A percentile compares a stretch with the other conserved stretches of the same genome.
Conservation (phyloP, 1,284 basidiomycete genomes). For the Cerioporus squamosus region DNA sequence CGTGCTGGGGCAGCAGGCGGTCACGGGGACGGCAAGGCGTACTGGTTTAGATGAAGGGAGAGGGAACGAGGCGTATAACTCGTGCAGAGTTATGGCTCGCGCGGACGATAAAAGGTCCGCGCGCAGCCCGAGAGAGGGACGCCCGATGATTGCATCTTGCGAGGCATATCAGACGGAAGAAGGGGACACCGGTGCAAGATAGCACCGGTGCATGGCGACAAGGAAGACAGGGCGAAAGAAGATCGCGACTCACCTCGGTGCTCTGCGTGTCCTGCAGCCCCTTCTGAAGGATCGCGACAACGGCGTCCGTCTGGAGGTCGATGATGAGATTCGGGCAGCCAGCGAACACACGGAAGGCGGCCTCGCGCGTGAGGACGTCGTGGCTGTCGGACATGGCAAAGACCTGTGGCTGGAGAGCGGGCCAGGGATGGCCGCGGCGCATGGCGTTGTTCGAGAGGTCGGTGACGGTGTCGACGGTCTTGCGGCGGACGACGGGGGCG, state of each 20-base stretch:
- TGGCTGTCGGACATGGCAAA: slow-evolving; percentile 63
- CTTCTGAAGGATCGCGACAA: slow-evolving; percentile 62
- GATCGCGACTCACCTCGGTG: slow-evolving; percentile 56
- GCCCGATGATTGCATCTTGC: not conserved
- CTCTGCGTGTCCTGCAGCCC: slow-evolving; percentile 67
- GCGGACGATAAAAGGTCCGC: too few species aligned
- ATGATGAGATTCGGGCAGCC: slow-evolving; percentile 73
- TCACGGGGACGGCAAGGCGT: too few species aligned
- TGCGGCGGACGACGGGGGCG: slow-evolving; percentile 59
- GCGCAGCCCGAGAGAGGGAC: not conserved
- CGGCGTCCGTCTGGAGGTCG: slow-evolving; percentile 71
- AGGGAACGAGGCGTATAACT: too few species aligned
- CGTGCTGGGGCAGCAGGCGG: too few species aligned
- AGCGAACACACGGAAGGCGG: slow-evolving; percentile 67
- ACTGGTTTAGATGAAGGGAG: too few species aligned
- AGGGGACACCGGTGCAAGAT: not conserved
- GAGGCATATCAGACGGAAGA: not conserved
- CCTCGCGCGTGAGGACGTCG: slow-evolving; percentile 50
- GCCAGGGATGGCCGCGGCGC: slow-evolving; percentile 75
- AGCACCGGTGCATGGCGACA: not conserved
- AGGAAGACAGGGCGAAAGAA: not conserved
- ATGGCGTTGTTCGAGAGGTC: slow-evolving; percentile 77
- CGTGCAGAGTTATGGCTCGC: not conserved
- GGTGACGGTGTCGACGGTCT: slow-evolving; percentile 72
- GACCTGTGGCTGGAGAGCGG: slow-evolving; percentile 69